phyloP scores from a whole-genome alignment of 2,329 filamentous ascomycete genomes.

The Aureobasidium sp. region DNA sequence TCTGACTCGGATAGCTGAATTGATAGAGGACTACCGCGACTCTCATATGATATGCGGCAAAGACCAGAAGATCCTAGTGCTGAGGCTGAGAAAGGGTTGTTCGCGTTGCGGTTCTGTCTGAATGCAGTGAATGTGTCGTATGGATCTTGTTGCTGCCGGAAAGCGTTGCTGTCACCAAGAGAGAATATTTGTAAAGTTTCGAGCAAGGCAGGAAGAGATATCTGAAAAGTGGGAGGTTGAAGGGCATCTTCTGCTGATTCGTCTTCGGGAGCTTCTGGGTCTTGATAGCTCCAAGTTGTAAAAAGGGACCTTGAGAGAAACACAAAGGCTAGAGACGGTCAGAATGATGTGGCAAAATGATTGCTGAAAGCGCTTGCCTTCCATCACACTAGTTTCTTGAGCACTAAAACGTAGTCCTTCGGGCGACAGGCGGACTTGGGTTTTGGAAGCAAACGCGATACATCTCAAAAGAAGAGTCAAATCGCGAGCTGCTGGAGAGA shows the following conservation, averaged over 20 bases:
- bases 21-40: slow-evolving; percentile 72
- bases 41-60: slow-evolving; percentile 72
- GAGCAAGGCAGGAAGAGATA: slow-evolving; percentile 78
- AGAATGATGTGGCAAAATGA: slow-evolving; percentile 17
- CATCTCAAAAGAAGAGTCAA: slow-evolving; percentile 60
- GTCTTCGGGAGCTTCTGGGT: slow-evolving; percentile 35
- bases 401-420: slow-evolving; percentile 83
- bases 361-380: slow-evolving; percentile 50
- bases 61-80: slow-evolving; percentile 77
- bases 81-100: slow-evolving; percentile 75
- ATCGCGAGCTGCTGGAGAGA: slow-evolving; percentile 70
- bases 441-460: slow-evolving; percentile 54
- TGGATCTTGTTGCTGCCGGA: slow-evolving; percentile 28
- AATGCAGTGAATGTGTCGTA: slow-evolving; percentile 34
- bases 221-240: slow-evolving; percentile 62
- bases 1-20: slow-evolving; percentile 91
- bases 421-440: slow-evolving; percentile 68
- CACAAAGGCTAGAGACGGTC: slow-evolving; percentile 51
- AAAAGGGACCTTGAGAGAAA: slow-evolving; percentile 88
- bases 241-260: slow-evolving; percentile 32
- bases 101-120: slow-evolving; percentile 34
- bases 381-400: slow-evolving; percentile 84
- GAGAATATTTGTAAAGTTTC: slow-evolving; percentile 96
- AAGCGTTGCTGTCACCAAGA: slow-evolving; percentile 36
- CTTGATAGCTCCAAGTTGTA: slow-evolving; percentile 69